phyloP scores from a whole-genome alignment of 2,329 filamentous ascomycete species.

The Curvularia lunata region DNA sequence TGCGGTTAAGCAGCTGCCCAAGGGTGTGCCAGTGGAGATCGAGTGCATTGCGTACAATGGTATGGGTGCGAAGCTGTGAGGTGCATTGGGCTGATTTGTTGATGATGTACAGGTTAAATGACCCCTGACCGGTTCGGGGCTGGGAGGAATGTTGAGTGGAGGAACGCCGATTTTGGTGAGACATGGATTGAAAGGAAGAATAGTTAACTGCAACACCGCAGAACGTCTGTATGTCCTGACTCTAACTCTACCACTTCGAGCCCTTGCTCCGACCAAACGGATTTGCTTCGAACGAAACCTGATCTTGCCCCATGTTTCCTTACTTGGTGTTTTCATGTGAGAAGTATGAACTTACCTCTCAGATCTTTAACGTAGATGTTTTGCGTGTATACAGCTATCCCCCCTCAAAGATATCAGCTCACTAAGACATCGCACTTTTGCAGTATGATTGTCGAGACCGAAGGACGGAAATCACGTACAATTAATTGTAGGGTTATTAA shows the following conservation, averaged over 20 bases:
- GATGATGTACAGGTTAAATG: constrained; percentile 25
- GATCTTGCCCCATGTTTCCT: background rate
- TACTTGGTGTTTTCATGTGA: background rate
- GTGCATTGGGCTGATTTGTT: constrained; percentile 1
- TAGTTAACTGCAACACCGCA: background rate
- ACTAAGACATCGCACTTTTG: background rate
- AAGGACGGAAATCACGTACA: background rate
- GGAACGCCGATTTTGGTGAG: too few species aligned
- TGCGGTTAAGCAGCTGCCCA: constrained; percentile 85
- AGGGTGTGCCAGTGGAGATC: constrained; percentile 87
- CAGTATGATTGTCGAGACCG: background rate
- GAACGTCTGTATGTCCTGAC: background rate
- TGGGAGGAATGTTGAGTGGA: too few species aligned
- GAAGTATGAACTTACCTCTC: background rate
- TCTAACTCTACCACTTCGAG: background rate
- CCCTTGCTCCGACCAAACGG: background rate
- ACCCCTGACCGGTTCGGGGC: background rate
- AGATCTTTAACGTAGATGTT: background rate
- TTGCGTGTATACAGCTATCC: background rate
- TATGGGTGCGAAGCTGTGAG: constrained; percentile 35
- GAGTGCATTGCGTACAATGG: constrained; percentile 75
- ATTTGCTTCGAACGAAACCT: background rate
- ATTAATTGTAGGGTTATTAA: background rate
- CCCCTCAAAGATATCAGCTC: background rate
- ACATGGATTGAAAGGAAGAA: background rate